These are phyloP conservation scores for Macrocybe gigantea DNA, from an alignment of 768 basidiomycete species.

Conservation along the genomic window DNA sequence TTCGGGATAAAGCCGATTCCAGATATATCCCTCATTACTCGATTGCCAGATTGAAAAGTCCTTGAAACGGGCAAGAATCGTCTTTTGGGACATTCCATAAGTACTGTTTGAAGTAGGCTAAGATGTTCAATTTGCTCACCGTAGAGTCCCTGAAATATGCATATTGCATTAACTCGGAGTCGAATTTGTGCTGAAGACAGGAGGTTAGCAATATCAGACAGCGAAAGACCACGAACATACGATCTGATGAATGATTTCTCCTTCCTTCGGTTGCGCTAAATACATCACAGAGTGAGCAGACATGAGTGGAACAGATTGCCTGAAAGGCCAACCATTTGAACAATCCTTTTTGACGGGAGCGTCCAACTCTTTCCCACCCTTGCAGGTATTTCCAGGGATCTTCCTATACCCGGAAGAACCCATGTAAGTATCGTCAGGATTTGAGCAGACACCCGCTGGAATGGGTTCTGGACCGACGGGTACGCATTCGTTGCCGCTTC, in stretches of 20 bases:
- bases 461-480: constrained; percentile 86
- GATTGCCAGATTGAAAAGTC: constrained; percentile 91
- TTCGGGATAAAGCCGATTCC: constrained; percentile 59
- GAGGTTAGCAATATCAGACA: not conserved
- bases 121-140: constrained; percentile 27
- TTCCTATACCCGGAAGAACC: constrained; percentile 91
- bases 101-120: not conserved
- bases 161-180: constrained; percentile 60
- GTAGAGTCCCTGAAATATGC: constrained; percentile 81
- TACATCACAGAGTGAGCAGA: not conserved
- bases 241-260: constrained; percentile 68
- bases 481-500: constrained; percentile 68
- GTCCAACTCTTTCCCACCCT: constrained; percentile 68
- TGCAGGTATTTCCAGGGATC: constrained; percentile 91
- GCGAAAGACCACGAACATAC: constrained; percentile 34
- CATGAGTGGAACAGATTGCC: not conserved
- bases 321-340: constrained; percentile 54
- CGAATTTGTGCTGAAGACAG: constrained; percentile 10
- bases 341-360: constrained; percentile 67
- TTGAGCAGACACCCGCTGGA: constrained; percentile 65
- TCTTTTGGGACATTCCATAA: constrained; percentile 33
- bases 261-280: constrained; percentile 74
- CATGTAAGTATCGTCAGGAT: constrained; percentile 55
- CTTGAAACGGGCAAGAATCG: constrained; percentile 73
- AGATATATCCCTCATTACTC: constrained; percentile 90